phyloP scores from a whole-genome alignment of 2,329 filamentous ascomycete species.

The Chaetomiaceae sp. region DNA sequence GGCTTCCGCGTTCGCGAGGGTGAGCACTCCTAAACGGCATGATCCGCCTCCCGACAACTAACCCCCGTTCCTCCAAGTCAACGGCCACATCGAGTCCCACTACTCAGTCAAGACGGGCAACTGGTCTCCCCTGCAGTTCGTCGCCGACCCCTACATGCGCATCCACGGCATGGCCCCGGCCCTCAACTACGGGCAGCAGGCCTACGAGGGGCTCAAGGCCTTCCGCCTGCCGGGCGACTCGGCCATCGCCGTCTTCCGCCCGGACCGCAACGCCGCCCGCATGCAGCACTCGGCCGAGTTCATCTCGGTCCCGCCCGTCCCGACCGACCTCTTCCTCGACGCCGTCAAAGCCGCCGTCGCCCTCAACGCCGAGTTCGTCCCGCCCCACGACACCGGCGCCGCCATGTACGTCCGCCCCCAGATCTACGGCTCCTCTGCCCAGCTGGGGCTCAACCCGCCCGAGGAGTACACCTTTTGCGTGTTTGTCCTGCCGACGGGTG shows the following conservation, averaged over 20 bases:
- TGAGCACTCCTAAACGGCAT: constrained; percentile 37
- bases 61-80: constrained; percentile 53
- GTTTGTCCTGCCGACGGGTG: constrained; percentile 85
- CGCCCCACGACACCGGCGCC: constrained; percentile 81
- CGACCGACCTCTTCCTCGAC: constrained; percentile 68
- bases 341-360: constrained; percentile 77
- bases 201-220: constrained; percentile 97
- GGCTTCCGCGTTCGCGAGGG: constrained; percentile 91
- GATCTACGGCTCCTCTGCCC: constrained; percentile 80
- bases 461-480: constrained; percentile 92
- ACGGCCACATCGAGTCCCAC: constrained; percentile 87
- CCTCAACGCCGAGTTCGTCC: constrained; percentile 86
- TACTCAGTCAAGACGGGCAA: constrained; percentile 69
- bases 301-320: constrained; percentile 78
- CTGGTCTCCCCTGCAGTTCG: constrained; percentile 76
- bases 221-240: constrained; percentile 72
- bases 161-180: constrained; percentile 94
- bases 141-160: constrained; percentile 76
- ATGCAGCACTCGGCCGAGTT: constrained; percentile 81
- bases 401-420: constrained; percentile 91
- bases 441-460: constrained; percentile 79
- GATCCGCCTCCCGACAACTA: too few species aligned
- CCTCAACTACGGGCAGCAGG: constrained; percentile 96
- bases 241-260: constrained; percentile 80
- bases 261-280: constrained; percentile 75